phyloP scores from a whole-genome alignment of 2,329 filamentous ascomycete genomes.

The Podosphaera fusca region DNA sequence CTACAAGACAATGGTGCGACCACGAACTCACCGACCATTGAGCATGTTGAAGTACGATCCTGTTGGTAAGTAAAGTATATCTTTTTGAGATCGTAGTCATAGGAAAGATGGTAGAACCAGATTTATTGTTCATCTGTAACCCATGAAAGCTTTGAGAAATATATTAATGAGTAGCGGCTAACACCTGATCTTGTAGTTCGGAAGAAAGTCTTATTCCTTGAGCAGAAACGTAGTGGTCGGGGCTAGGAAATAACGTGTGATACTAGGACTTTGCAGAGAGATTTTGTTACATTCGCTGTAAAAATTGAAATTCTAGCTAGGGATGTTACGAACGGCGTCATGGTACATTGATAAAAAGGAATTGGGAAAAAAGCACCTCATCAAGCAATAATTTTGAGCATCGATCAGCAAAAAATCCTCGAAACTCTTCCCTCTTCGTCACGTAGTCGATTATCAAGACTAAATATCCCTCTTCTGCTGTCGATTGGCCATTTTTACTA shows the following conservation, averaged over 20 bases:
- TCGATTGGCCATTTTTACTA: too few species aligned
- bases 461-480: too few species aligned
- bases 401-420: too few species aligned
- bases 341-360: too few species aligned
- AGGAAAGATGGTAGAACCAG: not conserved
- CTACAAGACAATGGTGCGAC: constrained; percentile 77
- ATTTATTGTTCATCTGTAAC: not conserved
- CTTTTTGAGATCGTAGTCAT: not conserved
- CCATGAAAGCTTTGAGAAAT: not conserved
- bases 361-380: too few species aligned
- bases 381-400: too few species aligned
- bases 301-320: too few species aligned
- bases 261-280: too few species aligned
- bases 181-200: constrained; percentile 35
- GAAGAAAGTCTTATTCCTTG: constrained; percentile 87
- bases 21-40: constrained; percentile 58
- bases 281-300: too few species aligned
- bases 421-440: too few species aligned
- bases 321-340: too few species aligned
- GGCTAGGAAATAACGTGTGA: constrained; percentile 8
- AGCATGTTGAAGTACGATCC: constrained; percentile 99
- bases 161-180: not conserved
- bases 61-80: constrained; percentile 34
- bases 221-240: constrained; percentile 61
- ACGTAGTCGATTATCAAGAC: too few species aligned